Base-by-base conservation (phyloP, 108 stramenopile species). In the Cyclotella choctawhatcheeana region DNA sequence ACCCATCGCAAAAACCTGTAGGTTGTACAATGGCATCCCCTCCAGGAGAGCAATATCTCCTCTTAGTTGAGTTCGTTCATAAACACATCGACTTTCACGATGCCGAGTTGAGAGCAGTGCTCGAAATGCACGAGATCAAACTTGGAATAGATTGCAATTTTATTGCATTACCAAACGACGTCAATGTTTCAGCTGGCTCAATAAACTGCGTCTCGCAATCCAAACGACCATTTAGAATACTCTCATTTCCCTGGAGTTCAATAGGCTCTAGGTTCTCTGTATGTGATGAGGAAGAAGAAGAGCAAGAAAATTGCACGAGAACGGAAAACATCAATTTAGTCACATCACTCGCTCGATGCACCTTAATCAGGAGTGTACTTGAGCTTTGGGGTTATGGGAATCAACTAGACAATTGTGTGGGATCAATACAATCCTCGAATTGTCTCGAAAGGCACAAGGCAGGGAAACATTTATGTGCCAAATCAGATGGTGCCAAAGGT, bases 61-160 rank as follows among this genome's bases (percentile, higher is more conserved):
- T 94, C 21, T 69, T 94, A 34, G 75, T 90, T 20, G 93, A 94
- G 70, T 94, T 91, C 58, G 93, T 86, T 25, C 78, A 86, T 71
- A 81, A 69, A 35, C 93, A 94, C 74, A 52, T 89, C 12, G 85
- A 89, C 50, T 94, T 94, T 82, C 90, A 90, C 48, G 60, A 83
- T 70, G 89, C 93, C 27, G 93, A 94, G 45, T 61, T 94, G 0
- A 52, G 69, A 34, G 87, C 93, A 1, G 61, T 94, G 20, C 74
- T 94, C 44, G 81, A 86, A 12, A 82, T 91, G 79, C 53, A 82
- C 44, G 89, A 79, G 10, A 89, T 94, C 32, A 29, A 31, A n/a
- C 37, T 89, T 35, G 88, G 75, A 20, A 44, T 75, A 7, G 78
- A 80, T 53, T 88, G 86, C 32, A 50, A 54, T 0, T 54, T 74